Evolutionary conservation across 2,329 filamentous ascomycete species (phyloP), one percentile per base, ranked within the genome.

Genomic region (Scleromitrula shiraiana): DNA sequence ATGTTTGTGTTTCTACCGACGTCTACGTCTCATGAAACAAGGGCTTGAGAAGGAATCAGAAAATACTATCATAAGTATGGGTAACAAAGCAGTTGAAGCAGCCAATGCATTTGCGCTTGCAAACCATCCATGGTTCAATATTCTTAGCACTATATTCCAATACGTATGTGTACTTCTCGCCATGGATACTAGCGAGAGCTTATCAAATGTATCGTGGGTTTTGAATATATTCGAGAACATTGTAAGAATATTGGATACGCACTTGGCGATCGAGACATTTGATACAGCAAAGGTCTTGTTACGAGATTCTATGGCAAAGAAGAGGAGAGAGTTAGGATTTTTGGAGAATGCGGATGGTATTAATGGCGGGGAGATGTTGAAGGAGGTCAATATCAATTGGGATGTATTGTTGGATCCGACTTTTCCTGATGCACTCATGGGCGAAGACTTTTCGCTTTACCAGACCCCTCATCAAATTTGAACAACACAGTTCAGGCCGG

Each of bases 51-150:
- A 42, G 17, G 45, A 47, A 12, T 15, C 15, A 12, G 35, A 41
- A 6, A 26, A 42, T 12, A 10, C 17, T 5, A 47, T 37, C 15
- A 38, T 29, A 17, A 17, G 41, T 15, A 47, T 47, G 3, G 45
- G 45, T 1, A 47, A 47, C 8, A 41, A 20, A 20, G 54, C 50
- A n/a, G 46, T 56, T 8, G 51, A 58, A 42, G 56, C 41, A 12
- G 52, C 49, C 0, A 50, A 42, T 14, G 52, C 46, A 26, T 50
- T 60, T 3, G 40, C 29, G 3, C 51, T 9, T 3, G 46, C 48
- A 33, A 23, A 40, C 1, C 50, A 56, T 8, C 52, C 51, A 22
- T 60, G 57, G 58, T 60, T 56, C 54, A 56, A 55, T 39, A 48
- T 59, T 6, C 46, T 58, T 1, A 41, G 52, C 5, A 53, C 48